Percentiles rank a stretch among this genome's conserved stretches.
Conservation (phyloP, 2,329 filamentous ascomycete genomes). For the Trichophyton rubrum region DNA sequence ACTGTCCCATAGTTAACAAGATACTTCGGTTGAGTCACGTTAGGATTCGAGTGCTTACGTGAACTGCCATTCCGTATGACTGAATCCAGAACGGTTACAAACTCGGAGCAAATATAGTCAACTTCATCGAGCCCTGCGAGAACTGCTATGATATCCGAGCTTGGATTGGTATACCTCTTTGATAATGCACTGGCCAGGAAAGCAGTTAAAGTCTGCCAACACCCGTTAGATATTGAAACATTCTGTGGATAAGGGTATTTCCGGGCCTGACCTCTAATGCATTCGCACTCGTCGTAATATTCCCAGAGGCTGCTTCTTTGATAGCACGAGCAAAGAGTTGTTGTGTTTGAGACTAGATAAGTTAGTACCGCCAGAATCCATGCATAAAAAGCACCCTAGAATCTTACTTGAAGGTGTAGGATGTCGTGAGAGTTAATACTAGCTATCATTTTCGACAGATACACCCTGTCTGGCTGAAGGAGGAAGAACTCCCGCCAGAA, state of each 20-base stretch:
- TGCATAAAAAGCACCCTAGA: background rate
- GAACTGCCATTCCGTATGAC: conserved; percentile 65
- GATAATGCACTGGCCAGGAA: conserved; percentile 71
- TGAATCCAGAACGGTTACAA: conserved; percentile 69
- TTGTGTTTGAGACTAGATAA: conserved; percentile 50
- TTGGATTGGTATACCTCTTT: conserved; percentile 90
- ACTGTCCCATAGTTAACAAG: conserved; percentile 35
- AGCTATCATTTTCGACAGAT: conserved; percentile 56
- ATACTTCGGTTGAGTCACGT: background rate
- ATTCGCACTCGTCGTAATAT: conserved; percentile 55
- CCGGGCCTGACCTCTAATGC: conserved; percentile 61
- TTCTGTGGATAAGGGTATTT: conserved; percentile 18
- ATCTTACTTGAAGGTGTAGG: conserved; percentile 54
- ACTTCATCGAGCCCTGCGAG: conserved; percentile 81
- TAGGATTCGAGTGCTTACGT: conserved; percentile 39
- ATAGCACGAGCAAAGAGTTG: conserved; percentile 68
- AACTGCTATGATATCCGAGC: conserved; percentile 83
- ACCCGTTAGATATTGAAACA: background rate
- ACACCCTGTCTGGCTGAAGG: conserved; percentile 60
- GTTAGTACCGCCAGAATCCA: background rate
- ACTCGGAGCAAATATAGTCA: conserved; percentile 75
- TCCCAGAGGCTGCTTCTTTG: conserved; percentile 49
- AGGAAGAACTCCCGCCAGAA: conserved; percentile 98
- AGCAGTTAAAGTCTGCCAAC: conserved; percentile 64
- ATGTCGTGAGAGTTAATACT: conserved; percentile 62